Evolutionary conservation across 2,329 filamentous ascomycete species (phyloP), one percentile per base, ranked within the genome.

Genomic region (Ophiocordyceps camponoti-rufipedis): DNA sequence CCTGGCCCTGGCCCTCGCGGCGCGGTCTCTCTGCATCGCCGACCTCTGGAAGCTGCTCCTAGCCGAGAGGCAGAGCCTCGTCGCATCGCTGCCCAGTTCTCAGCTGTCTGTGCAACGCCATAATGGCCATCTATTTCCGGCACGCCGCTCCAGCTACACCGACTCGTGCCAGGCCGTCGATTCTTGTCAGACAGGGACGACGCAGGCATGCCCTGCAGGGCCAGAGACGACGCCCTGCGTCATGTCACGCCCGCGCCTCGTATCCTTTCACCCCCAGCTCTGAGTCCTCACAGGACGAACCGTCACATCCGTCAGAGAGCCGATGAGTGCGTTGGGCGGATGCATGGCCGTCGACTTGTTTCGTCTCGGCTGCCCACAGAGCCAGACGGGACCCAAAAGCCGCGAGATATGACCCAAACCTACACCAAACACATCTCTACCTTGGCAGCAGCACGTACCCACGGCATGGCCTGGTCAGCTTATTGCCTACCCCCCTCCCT

Each of bases 271-370:
- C 18, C 18, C 23, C 23, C 23, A 23, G 28, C 8, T 31, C 35
- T 12, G 12, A n/a, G 8, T 28, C 5, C 12, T 41, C 18, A 18
- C 35, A 39, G 18, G 35, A 39, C 13, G 16, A 39, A 7, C n/a
- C 91, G 33, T 16, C 18, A 72, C 8, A 39, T 1, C n/a, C 91
- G 33, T 16, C 18, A 72, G 69, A 51, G 80, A 86, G 45, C 88
- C 74, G 47, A 82, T 74, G 58, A 91, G 85, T 42, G 80, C 82
- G 55, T 94, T 91, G 41, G 86, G 85, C 12, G 80, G 23, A 3
- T 23, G 23, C 3, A 61, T 88, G 88, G 19, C 82, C 80, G 58
- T 86, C 83, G 52, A 85, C 81, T 62, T 75, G 54, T 44, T 9
- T n/a, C 33, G 33, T 14, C 13, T 23, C 33, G 14, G 33, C 33